phyloP scores from a whole-genome alignment of 2,329 filamentous ascomycete genomes.

The Macrophomina phaseolina region DNA sequence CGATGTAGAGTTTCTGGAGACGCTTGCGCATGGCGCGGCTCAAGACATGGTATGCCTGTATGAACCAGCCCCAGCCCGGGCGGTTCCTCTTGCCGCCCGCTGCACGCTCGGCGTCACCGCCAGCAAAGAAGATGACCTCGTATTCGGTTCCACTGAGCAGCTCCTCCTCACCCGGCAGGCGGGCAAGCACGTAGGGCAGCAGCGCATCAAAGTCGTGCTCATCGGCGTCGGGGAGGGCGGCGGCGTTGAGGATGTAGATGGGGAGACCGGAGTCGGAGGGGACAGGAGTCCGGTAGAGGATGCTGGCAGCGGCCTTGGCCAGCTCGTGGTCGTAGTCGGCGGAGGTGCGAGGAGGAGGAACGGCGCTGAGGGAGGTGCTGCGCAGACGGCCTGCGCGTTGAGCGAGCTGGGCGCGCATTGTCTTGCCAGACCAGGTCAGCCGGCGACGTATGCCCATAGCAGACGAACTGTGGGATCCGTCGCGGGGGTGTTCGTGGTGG shows the following conservation, averaged over 20 bases:
- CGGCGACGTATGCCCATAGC: slow-evolving; percentile 23
- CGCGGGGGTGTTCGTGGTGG: not conserved
- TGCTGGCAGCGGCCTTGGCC: slow-evolving; percentile 57
- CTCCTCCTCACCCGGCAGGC: slow-evolving; percentile 62
- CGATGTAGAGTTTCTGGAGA: slow-evolving; percentile 62
- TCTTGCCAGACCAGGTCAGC: slow-evolving; percentile 25
- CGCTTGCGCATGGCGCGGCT: slow-evolving; percentile 61
- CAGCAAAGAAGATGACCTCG: slow-evolving; percentile 63
- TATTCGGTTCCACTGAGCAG: slow-evolving; percentile 60
- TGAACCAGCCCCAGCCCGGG: slow-evolving; percentile 62
- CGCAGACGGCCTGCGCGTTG: slow-evolving; percentile 41
- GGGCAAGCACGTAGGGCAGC: slow-evolving; percentile 60
- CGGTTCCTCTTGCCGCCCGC: slow-evolving; percentile 49
- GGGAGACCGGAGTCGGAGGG: slow-evolving; percentile 57
- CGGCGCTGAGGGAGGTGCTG: slow-evolving; percentile 53
- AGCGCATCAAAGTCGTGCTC: slow-evolving; percentile 61
- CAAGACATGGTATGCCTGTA: slow-evolving; percentile 63
- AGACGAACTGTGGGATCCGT: slow-evolving; percentile 3
- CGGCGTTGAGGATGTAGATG: slow-evolving; percentile 61
- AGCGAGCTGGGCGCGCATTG: slow-evolving; percentile 43
- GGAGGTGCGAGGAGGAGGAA: slow-evolving; percentile 53
- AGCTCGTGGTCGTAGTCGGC: slow-evolving; percentile 56
- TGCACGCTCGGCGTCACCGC: slow-evolving; percentile 50
- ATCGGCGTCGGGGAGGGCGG: slow-evolving; percentile 61
- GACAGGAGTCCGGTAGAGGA: slow-evolving; percentile 60